Conservation (phyloP, 2,329 filamentous ascomycete species). For the Aspergillus latus region DNA sequence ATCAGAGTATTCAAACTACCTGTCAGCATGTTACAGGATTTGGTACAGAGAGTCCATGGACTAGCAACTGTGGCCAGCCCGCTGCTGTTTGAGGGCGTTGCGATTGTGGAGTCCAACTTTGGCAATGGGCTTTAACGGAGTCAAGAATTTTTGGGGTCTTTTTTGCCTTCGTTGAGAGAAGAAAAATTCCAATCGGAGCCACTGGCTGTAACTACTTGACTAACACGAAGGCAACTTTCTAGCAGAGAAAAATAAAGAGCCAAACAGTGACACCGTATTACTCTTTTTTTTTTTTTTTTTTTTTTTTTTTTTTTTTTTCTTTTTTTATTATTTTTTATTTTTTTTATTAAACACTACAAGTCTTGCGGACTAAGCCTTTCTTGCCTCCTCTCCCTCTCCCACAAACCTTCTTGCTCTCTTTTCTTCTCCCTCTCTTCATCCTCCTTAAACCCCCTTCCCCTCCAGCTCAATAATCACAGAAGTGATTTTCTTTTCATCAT, state of each 20-base stretch:
- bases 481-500: slow-evolving; percentile 17
- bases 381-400: slow-evolving; percentile 19
- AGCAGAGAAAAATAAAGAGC: not conserved
- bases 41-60: not conserved
- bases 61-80: slow-evolving; percentile 6
- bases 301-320: not conserved
- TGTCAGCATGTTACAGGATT: not conserved
- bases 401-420: slow-evolving; percentile 21
- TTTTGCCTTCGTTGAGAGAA: slow-evolving; percentile 8
- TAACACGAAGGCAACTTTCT: not conserved
- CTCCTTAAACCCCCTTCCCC: slow-evolving; percentile 11
- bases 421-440: slow-evolving; percentile 28
- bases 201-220: not conserved
- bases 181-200: slow-evolving; percentile 2
- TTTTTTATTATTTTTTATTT: no score
- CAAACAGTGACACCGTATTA: slow-evolving; percentile 5
- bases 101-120: slow-evolving; percentile 6
- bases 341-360: not conserved
- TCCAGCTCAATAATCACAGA: slow-evolving; percentile 13
- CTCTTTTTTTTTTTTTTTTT: not conserved
- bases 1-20: not conserved
- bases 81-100: not conserved
- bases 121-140: not conserved
- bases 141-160: not conserved
- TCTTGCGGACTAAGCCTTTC: slow-evolving; percentile 19